Evolutionary conservation across 305 asterid species (phyloP).

Genomic region (Fraxinus xanthoxyloides): DNA sequence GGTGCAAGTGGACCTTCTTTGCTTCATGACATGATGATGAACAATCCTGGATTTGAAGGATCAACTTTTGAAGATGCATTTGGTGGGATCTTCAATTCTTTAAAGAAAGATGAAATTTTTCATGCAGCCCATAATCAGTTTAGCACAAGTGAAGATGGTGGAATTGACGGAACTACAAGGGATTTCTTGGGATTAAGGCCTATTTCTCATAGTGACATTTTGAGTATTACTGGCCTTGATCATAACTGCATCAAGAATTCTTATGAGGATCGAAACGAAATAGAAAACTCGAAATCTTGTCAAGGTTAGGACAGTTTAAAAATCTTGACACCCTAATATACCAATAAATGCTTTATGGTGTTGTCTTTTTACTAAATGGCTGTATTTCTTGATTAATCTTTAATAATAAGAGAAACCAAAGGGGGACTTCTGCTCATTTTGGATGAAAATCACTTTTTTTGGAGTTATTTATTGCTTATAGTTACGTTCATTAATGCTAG

Average conservation of each 20-base stretch:
- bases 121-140: constrained; percentile 33
- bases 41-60: constrained; percentile 32
- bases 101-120: constrained; percentile 27
- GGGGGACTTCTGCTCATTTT: neutral
- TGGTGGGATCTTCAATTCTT: constrained; percentile 29
- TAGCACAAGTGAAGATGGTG: constrained; percentile 13
- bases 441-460: neutral
- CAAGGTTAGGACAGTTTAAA: constrained; percentile 42
- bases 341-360: neutral
- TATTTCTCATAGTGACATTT: constrained; percentile 49
- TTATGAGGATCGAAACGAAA: constrained; percentile 20
- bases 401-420: neutral
- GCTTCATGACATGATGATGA: constrained; percentile 45
- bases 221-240: constrained; percentile 43
- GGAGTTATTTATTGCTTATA: constrained; percentile 10
- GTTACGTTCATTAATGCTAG: constrained; percentile 24
- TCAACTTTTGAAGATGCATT: constrained; percentile 40
- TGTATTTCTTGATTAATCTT: neutral
- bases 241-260: constrained; percentile 28
- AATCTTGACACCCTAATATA: constrained; percentile 31
- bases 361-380: neutral
- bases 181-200: constrained; percentile 71
- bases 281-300: constrained; percentile 35
- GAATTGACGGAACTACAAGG: constrained; percentile 41
- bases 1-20: constrained; percentile 15